A percentile compares a stretch with the other conserved stretches of the same genome.
These are phyloP conservation scores for Globisporangium uncinulatum DNA, from an alignment of 352 stramenopile genomes.

Conservation along the genomic window DNA sequence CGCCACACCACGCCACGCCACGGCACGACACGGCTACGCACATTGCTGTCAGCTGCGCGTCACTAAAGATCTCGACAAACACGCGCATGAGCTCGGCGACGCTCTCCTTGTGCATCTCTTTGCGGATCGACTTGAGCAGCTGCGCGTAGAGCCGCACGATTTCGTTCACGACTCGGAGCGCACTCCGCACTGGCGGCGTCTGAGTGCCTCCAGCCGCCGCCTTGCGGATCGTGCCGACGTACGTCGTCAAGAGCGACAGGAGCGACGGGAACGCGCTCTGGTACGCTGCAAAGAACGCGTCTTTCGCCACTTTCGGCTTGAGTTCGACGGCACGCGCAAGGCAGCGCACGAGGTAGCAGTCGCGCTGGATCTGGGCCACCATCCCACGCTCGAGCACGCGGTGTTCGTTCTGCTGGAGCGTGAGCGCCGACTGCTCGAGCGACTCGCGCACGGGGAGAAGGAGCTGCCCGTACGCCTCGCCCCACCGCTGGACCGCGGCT, in stretches of 20 bases:
- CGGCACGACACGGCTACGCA: conserved; percentile 22
- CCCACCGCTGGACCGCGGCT: conserved; percentile 36
- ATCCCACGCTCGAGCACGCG: conserved; percentile 59
- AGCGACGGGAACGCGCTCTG: conserved; percentile 51
- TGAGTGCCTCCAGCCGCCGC: conserved; percentile 19
- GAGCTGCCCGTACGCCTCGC: conserved; percentile 47
- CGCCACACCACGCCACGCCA: background rate
- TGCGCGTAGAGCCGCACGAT: conserved; percentile 74
- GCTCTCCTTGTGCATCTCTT: conserved; percentile 75
- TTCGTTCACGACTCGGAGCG: conserved; percentile 75
- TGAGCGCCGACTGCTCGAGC: conserved; percentile 58
- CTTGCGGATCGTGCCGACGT: conserved; percentile 62
- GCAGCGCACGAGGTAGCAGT: conserved; percentile 64
- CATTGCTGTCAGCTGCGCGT: conserved; percentile 59
- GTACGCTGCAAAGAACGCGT: conserved; percentile 63
- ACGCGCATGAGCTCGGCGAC: conserved; percentile 66
- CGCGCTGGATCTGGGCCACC: conserved; percentile 59
- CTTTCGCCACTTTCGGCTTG: conserved; percentile 73
- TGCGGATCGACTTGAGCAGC: conserved; percentile 72
- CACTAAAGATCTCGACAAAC: conserved; percentile 79
- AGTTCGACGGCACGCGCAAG: conserved; percentile 62
- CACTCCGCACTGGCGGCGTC: conserved; percentile 44
- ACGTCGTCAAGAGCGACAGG: conserved; percentile 58
- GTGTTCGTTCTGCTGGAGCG: conserved; percentile 68
- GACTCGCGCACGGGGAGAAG: conserved; percentile 66